These are phyloP conservation scores for Rhazya stricta DNA, from an alignment of 257 asterid genomes.

Conservation along the genomic window DNA sequence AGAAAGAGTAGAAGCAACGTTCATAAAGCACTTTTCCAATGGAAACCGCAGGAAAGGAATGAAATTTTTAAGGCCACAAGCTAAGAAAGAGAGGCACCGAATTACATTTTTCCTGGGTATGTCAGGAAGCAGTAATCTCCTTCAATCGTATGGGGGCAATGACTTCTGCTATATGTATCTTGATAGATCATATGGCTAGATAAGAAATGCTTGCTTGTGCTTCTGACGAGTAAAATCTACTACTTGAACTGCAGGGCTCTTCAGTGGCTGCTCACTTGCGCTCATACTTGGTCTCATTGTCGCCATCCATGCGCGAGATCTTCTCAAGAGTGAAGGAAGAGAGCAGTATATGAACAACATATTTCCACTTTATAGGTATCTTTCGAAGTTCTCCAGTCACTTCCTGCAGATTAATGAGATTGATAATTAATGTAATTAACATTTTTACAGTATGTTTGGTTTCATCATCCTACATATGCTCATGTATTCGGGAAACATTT, in stretches of 20 bases:
- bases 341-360: constrained; percentile 53
- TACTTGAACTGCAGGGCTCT: constrained; percentile 42
- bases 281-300: constrained; percentile 42
- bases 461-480: constrained; percentile 72
- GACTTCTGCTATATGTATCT: background rate
- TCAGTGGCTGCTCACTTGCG: constrained; percentile 69
- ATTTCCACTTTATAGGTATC: constrained; percentile 81
- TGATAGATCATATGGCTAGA: background rate
- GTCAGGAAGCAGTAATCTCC: constrained; percentile 2
- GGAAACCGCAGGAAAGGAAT: constrained; percentile 77
- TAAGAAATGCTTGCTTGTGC: background rate
- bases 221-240: background rate
- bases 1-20: constrained; percentile 56
- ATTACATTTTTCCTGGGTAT: constrained; percentile 70
- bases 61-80: constrained; percentile 49
- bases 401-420: background rate
- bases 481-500: constrained; percentile 53
- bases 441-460: constrained; percentile 51
- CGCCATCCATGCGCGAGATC: constrained; percentile 43
- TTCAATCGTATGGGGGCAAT: background rate
- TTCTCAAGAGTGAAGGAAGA: constrained; percentile 40
- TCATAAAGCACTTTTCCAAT: constrained; percentile 68
- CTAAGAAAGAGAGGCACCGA: constrained; percentile 60
- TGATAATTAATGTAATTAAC: background rate
- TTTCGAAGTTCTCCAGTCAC: background rate